Evolutionary conservation across 208 protist species (phyloP).

Genomic region (Leishmania martiniquensis): DNA sequence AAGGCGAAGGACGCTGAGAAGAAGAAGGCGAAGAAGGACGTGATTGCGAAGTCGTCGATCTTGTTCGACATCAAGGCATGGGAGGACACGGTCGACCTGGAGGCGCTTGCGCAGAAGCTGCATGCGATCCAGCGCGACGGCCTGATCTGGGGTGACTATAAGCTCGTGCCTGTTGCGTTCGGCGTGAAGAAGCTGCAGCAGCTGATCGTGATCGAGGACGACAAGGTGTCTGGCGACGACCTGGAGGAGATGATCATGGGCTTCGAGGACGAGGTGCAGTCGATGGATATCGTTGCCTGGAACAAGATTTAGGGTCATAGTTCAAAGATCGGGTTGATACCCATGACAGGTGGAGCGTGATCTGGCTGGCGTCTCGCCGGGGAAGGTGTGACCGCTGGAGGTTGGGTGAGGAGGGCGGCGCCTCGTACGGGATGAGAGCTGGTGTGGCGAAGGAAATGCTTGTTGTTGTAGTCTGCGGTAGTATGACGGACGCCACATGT

Average conservation of each 20-base stretch:
- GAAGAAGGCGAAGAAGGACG: slow-evolving; percentile 85
- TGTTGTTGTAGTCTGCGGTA: too few species aligned
- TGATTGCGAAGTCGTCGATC: slow-evolving; percentile 91
- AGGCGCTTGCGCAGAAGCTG: slow-evolving; percentile 86
- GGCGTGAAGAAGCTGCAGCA: slow-evolving; percentile 97
- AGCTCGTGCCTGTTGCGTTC: slow-evolving; percentile 93
- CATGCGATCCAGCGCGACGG: slow-evolving; percentile 87
- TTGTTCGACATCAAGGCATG: slow-evolving; percentile 95
- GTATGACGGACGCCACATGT: too few species aligned
- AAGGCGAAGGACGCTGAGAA: slow-evolving; percentile 82
- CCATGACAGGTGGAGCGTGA: too few species aligned
- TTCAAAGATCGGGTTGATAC: too few species aligned
- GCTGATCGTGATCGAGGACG: slow-evolving; percentile 94
- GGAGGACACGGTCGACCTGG: slow-evolving; percentile 92
- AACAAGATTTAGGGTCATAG: slow-evolving; percentile 94
- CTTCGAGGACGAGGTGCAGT: slow-evolving; percentile 96
- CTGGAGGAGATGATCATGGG: slow-evolving; percentile 93
- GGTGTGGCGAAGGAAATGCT: too few species aligned
- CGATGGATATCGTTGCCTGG: slow-evolving; percentile 95
- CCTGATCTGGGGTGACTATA: slow-evolving; percentile 92
- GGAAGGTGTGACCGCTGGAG: too few species aligned
- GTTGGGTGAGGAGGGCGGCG: too few species aligned
- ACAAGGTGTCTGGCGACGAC: slow-evolving; percentile 93
- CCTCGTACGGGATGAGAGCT: too few species aligned
- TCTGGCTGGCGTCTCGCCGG: too few species aligned